These are phyloP conservation scores for Torrubiella hemipterigena DNA, from an alignment of 2,329 filamentous ascomycete genomes.

Conservation along the genomic window DNA sequence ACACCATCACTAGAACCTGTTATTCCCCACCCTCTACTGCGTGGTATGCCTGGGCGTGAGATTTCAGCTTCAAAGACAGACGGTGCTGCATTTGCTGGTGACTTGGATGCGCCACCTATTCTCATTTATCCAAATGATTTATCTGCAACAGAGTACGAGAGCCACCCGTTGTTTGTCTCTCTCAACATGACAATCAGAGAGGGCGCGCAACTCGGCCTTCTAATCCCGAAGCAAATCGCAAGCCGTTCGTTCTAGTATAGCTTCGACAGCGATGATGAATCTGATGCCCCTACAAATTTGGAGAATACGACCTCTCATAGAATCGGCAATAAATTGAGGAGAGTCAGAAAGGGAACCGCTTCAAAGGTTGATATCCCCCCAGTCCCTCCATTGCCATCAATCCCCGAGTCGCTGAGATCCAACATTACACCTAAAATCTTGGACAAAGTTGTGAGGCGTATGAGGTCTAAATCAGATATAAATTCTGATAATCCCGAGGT, in stretches of 20 bases:
- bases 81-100: constrained; percentile 19
- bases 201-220: constrained; percentile 19
- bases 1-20: not conserved
- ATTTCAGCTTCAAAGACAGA: constrained; percentile 25
- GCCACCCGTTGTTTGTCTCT: constrained; percentile 22
- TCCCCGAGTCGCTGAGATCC: constrained; percentile 16
- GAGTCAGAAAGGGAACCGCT: constrained; percentile 1
- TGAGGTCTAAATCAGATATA: constrained; percentile 12
- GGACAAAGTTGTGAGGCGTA: constrained; percentile 15
- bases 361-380: constrained; percentile 11
- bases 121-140: constrained; percentile 21
- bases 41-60: constrained; percentile 25
- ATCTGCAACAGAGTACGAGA: constrained; percentile 19
- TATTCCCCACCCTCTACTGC: constrained; percentile 29
- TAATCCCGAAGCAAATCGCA: constrained; percentile 19
- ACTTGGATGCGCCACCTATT: constrained; percentile 16
- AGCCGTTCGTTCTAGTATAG: constrained; percentile 24
- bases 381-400: constrained; percentile 17
- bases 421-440: constrained; percentile 14
- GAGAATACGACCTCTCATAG: constrained; percentile 6
- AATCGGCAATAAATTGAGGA: constrained; percentile 4
- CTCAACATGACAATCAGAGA: constrained; percentile 15
- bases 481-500: not conserved
- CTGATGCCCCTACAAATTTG: constrained; percentile 4
- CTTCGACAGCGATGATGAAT: constrained; percentile 21